Conservation (phyloP, 805 yeast genomes). For the Cyberlindnera petersonii region DNA sequence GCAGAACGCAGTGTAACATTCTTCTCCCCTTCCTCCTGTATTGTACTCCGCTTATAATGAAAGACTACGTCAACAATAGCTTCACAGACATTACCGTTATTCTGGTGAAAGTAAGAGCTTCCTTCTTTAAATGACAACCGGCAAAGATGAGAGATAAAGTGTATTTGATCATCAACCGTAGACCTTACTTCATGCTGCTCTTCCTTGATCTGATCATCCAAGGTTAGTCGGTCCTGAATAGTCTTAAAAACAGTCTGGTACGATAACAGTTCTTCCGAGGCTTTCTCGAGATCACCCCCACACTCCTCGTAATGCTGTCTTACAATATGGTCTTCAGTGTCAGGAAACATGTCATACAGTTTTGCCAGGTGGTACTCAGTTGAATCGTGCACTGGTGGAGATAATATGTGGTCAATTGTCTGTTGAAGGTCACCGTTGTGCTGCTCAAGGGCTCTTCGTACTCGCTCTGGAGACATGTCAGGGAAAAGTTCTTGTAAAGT, state of each 20-base stretch:
- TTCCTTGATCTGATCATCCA: background rate
- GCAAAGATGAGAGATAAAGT: constrained; percentile 24
- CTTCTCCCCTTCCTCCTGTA: background rate
- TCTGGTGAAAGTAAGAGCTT: constrained; percentile 28
- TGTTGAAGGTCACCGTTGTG: constrained; percentile 1
- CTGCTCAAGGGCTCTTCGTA: background rate
- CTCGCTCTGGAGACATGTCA: background rate
- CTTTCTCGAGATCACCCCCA: constrained; percentile 30
- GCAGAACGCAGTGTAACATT: no score
- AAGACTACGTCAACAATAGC: constrained; percentile 37
- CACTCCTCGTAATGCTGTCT: constrained; percentile 29
- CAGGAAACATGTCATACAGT: constrained; percentile 45
- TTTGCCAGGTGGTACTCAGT: constrained; percentile 1
- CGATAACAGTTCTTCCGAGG: constrained; percentile 30
- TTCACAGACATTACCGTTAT: constrained; percentile 28
- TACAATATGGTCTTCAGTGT: constrained; percentile 31
- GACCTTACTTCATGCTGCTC: background rate
- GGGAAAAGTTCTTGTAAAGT: constrained; percentile 1
- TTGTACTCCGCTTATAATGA: constrained; percentile 11
- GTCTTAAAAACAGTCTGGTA: background rate
- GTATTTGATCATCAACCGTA: background rate
- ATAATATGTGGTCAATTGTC: constrained; percentile 1
- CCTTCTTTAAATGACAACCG: constrained; percentile 21
- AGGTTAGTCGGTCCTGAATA: background rate
- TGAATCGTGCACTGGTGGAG: background rate